Base-by-base conservation (phyloP, 306 rosid genomes). In the Alnus glutinosa region DNA sequence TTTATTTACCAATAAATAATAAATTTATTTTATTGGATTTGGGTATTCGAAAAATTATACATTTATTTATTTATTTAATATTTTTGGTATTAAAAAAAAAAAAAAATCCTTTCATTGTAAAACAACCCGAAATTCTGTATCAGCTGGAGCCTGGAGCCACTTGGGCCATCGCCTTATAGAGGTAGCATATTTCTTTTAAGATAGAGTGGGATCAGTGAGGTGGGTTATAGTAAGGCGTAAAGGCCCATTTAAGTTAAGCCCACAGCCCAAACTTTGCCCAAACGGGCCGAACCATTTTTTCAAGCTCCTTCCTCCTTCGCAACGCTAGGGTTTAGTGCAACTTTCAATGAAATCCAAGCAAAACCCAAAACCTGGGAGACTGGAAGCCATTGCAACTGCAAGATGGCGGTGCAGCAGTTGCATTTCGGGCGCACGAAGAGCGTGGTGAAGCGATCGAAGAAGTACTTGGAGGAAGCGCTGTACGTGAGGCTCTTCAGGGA, bases 391-490 rank as follows among this genome's bases (percentile, higher is more conserved):
- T 66, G 50, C 57, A 66, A 36, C 8, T 39, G 55, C 15, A 19
- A 78, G 76, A 92, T 91, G 98, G 93, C 97, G 78, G 16, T 87
- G 76, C 85, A 77, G 81, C 93, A 85, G 32, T 59, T 59, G 23
- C 85, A 73, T 51, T 78, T 86, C 47, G 87, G 89, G 5, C 90
- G 92, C 51, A 78, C 82, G 55, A 93, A 89, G 85, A 89, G 87
- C 81, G 85, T 93, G 70, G 77, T 87, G 75, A 95, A 87, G 80
- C 86, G 97, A 1, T 90, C 94, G 19, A 89, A 83, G 66, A 91
- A 90, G 88, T 86, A 90, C 81, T 69, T 93, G 71, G 99, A 95
- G 3, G 93, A 91, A 82, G 93, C 99, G 2, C 88, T 93, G 12
- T 93, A 93, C 85, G 2, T 62, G 7, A 89, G 83, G 59, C 92